Evolutionary conservation across 805 yeast species (phyloP), one percentile per base, ranked within the genome.

Genomic region (Sugiyamaella floridensis): DNA sequence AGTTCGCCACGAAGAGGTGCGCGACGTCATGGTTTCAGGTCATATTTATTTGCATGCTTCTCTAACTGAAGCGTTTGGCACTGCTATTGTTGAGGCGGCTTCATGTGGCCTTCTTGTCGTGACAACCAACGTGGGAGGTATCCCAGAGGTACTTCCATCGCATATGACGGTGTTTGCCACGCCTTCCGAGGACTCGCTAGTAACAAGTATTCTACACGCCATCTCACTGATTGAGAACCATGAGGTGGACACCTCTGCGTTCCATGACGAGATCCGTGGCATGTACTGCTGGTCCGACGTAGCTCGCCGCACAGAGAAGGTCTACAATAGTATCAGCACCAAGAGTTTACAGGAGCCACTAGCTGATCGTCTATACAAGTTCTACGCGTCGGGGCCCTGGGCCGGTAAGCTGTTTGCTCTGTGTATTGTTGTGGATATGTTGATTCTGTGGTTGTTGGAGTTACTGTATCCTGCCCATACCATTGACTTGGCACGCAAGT

Each of bases 31-130:
- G 96, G 82, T 89, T 5, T 79, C 82, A 57, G 99, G 99, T 16
- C 95, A 93, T 62, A 92, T 93, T 10, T 93, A 90, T 65, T 69
- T 93, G 28, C 98, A 93, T 68, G 90, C 99, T 0, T 83, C 97
- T 0, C 74, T 93, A 42, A 93, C 98, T 0, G 99, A 93, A 66
- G 99, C 98, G 0, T 93, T 93, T 70, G 99, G 99, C 2, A 93
- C 99, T 0, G 98, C 89, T 0, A 71, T 93, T 10, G 96, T 93
- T 0, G 99, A 93, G 66, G 99, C 99, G 0, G 99, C 97, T 0
- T 85, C 96, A 0, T 93, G 98, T 72, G 97, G 97, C 0, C 67
- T 93, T 40, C 75, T 87, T 16, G 96, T 93, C 1, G 99, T 93
- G 0, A 89, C 97, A 0, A 93, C 99, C 0, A 81, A 82, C 53